phyloP scores from a whole-genome alignment of 495 filamentous ascomycete genomes.

The Cryomyces antarcticus region DNA sequence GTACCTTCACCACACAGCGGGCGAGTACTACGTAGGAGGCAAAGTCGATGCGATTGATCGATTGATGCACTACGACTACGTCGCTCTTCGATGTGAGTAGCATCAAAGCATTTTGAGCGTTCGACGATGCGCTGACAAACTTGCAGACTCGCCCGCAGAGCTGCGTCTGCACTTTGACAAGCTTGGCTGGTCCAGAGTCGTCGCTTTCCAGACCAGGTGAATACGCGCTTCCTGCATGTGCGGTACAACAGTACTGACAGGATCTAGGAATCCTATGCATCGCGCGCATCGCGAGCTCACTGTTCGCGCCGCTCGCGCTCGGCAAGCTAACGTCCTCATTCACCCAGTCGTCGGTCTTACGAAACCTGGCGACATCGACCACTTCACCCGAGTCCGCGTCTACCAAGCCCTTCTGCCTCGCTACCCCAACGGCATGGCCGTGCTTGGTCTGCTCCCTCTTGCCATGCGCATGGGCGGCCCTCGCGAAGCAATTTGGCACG shows the following conservation, averaged over 20 bases:
- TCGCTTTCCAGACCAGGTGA: slow-evolving; percentile 79
- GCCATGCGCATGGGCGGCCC: slow-evolving; percentile 99
- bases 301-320: slow-evolving; percentile 81
- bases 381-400: slow-evolving; percentile 96
- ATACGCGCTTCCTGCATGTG: neutral
- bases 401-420: slow-evolving; percentile 93
- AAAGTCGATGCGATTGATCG: slow-evolving; percentile 87
- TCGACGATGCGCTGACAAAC: slow-evolving; percentile 3
- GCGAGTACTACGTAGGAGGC: slow-evolving; percentile 86
- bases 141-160: slow-evolving; percentile 74
- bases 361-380: slow-evolving; percentile 97
- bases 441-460: slow-evolving; percentile 81
- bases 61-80: slow-evolving; percentile 96
- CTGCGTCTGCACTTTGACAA: slow-evolving; percentile 95
- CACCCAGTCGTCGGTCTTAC: slow-evolving; percentile 96
- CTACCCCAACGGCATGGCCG: slow-evolving; percentile 98
- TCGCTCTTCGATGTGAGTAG: slow-evolving; percentile 70
- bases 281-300: slow-evolving; percentile 93
- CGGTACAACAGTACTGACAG: neutral
- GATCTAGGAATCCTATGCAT: slow-evolving; percentile 84
- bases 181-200: slow-evolving; percentile 89
- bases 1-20: slow-evolving; percentile 58
- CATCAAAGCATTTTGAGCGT: neutral
- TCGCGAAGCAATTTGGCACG: slow-evolving; percentile 97
- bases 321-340: slow-evolving; percentile 96